Percentiles rank a stretch among this genome's conserved stretches.
Conservation (phyloP, 805 yeast species). For the Pichia kluyveri region DNA sequence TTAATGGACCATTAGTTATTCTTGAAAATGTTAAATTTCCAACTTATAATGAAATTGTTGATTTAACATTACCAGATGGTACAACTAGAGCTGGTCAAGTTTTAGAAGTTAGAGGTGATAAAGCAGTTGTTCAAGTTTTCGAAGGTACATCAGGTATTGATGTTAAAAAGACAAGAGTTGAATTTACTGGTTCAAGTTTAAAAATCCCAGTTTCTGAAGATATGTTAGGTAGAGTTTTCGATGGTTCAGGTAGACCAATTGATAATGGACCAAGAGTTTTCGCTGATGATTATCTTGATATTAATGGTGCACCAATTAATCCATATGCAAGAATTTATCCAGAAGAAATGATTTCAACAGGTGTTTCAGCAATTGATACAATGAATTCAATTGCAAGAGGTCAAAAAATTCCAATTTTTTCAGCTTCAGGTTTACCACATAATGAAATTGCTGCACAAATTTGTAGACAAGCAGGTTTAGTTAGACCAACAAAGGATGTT, state of each 20-base stretch:
- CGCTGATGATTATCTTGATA: conserved; percentile 97
- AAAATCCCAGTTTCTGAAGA: conserved; percentile 95
- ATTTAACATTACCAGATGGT: conserved; percentile 95
- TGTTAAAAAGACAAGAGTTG: conserved; percentile 94
- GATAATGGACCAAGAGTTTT: conserved; percentile 97
- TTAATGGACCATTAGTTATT: conserved; percentile 95
- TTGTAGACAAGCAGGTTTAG: conserved; percentile 99
- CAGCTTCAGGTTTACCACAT: conserved; percentile 99
- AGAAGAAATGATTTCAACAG: conserved; percentile 99
- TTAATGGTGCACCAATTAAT: conserved; percentile 97
- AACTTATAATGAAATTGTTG: conserved; percentile 92
- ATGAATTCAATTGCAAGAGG: conserved; percentile 99
- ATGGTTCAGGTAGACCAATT: conserved; percentile 97
- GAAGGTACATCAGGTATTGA: conserved; percentile 99
- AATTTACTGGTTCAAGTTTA: conserved; percentile 92
- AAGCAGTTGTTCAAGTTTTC: conserved; percentile 97
- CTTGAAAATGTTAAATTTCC: conserved; percentile 81
- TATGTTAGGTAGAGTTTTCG: conserved; percentile 94
- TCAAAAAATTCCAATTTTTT: conserved; percentile 97
- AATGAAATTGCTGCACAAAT: conserved; percentile 99
- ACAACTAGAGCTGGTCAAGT: conserved; percentile 94
- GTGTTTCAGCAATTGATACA: conserved; percentile 96
- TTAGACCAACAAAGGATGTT: conserved; percentile 98
- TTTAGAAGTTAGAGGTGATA: conserved; percentile 91
- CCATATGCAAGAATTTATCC: conserved; percentile 98